Conservation (phyloP, 805 yeast genomes). For the Phaffomyces opuntiae region DNA sequence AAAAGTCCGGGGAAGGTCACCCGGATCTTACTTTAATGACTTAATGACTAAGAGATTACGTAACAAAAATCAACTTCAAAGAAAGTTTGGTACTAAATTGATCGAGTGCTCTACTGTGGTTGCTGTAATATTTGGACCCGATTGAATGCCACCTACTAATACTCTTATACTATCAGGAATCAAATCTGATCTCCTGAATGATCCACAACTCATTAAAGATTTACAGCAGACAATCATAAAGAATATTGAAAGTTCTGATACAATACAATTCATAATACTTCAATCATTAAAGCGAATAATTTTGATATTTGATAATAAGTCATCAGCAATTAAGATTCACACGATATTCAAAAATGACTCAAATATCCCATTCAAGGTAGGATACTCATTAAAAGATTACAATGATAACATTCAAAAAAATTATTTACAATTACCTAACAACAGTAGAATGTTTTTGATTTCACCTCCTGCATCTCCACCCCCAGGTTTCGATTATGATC, state of each 20-base stretch:
- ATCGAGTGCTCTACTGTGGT: no score
- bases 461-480: conserved; percentile 40
- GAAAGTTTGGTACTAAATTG: not conserved
- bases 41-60: no score
- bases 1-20: no score
- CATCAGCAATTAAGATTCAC: conserved; percentile 7
- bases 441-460: conserved; percentile 29
- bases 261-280: conserved; percentile 24
- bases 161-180: conserved; percentile 23
- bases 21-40: no score
- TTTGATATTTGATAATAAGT: conserved; percentile 17
- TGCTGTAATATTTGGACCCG: not conserved
- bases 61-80: not conserved
- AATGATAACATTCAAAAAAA: conserved; percentile 8
- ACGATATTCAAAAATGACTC: not conserved
- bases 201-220: conserved; percentile 10
- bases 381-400: conserved; percentile 16
- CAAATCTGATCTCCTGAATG: conserved; percentile 10
- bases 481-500: conserved; percentile 31
- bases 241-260: conserved; percentile 12
- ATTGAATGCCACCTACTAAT: conserved; percentile 14
- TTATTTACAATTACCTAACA: conserved; percentile 28
- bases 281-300: conserved; percentile 20
- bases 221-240: conserved; percentile 22
- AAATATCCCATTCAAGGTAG: conserved; percentile 7